phyloP scores from a whole-genome alignment of 345 rosid species.

The Durio zibethinus region DNA sequence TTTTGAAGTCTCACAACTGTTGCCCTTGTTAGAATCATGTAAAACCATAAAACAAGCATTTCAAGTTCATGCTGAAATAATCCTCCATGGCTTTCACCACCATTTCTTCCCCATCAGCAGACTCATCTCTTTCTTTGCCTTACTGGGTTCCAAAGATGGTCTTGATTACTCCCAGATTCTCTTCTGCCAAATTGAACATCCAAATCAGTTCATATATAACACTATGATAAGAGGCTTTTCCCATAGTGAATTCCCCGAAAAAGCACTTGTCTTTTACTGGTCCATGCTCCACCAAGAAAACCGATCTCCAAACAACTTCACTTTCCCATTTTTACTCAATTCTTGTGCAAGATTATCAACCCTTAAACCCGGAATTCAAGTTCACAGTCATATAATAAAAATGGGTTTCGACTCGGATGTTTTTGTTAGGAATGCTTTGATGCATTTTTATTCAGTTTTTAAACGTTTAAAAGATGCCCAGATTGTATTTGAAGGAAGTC shows the following conservation, averaged over 20 bases:
- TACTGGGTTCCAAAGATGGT: slow-evolving; percentile 25
- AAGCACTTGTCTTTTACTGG: slow-evolving; percentile 29
- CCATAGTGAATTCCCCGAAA: slow-evolving; percentile 26
- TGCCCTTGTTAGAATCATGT: slow-evolving; percentile 29
- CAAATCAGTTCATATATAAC: slow-evolving; percentile 36
- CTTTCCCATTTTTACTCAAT: slow-evolving; percentile 41
- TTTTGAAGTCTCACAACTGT: slow-evolving; percentile 4
- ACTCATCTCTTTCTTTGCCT: slow-evolving; percentile 34
- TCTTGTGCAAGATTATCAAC: slow-evolving; percentile 31
- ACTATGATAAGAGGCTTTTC: slow-evolving; percentile 39
- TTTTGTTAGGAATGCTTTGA: slow-evolving; percentile 36
- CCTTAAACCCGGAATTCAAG: slow-evolving; percentile 25
- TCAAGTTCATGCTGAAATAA: slow-evolving; percentile 35
- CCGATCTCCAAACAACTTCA: slow-evolving; percentile 29
- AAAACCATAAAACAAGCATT: slow-evolving; percentile 31
- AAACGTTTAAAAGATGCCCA: slow-evolving; percentile 26
- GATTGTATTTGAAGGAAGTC: slow-evolving; percentile 30
- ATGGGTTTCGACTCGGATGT: slow-evolving; percentile 34
- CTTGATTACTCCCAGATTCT: slow-evolving; percentile 28
- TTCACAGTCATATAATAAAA: slow-evolving; percentile 32
- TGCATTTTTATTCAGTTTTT: slow-evolving; percentile 27
- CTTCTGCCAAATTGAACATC: slow-evolving; percentile 27
- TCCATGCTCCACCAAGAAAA: slow-evolving; percentile 28
- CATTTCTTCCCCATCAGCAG: slow-evolving; percentile 26
- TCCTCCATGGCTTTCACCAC: slow-evolving; percentile 23